These are phyloP conservation scores for Cercospora canescens DNA, from an alignment of 2,329 filamentous ascomycete species.

Conservation along the genomic window DNA sequence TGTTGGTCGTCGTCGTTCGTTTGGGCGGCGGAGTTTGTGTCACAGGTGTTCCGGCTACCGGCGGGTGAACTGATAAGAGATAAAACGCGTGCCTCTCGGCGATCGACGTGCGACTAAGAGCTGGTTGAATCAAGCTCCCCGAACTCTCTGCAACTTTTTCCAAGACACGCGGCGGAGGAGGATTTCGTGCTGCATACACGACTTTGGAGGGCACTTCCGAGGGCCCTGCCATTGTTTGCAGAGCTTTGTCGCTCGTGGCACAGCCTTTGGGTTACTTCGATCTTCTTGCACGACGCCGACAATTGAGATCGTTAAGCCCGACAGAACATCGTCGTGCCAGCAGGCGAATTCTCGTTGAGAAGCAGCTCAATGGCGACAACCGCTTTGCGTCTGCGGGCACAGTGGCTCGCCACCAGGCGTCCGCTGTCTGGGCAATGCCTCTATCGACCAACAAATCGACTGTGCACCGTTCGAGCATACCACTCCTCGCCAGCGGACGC, in stretches of 20 bases:
- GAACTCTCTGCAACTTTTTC: conserved; percentile 7
- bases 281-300: background rate
- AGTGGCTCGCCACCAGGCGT: conserved; percentile 35
- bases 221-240: conserved; percentile 2
- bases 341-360: background rate
- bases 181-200: background rate
- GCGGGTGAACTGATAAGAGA: conserved; percentile 14
- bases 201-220: background rate
- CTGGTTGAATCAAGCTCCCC: background rate
- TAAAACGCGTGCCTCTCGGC: background rate
- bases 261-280: background rate
- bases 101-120: conserved; percentile 2
- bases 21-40: background rate
- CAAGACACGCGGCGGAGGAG: conserved; percentile 1
- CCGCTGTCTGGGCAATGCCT: conserved; percentile 34
- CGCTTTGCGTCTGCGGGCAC: conserved; percentile 34
- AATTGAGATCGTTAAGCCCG: background rate
- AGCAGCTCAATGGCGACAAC: conserved; percentile 26
- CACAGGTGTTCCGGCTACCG: conserved; percentile 1
- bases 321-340: background rate
- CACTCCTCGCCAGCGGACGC: conserved; percentile 12
- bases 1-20: background rate
- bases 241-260: background rate
- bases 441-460: conserved; percentile 14
- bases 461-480: conserved; percentile 9